Evolutionary conservation across 768 basidiomycete species (phyloP).

Genomic region (Tylopilus felleus): DNA sequence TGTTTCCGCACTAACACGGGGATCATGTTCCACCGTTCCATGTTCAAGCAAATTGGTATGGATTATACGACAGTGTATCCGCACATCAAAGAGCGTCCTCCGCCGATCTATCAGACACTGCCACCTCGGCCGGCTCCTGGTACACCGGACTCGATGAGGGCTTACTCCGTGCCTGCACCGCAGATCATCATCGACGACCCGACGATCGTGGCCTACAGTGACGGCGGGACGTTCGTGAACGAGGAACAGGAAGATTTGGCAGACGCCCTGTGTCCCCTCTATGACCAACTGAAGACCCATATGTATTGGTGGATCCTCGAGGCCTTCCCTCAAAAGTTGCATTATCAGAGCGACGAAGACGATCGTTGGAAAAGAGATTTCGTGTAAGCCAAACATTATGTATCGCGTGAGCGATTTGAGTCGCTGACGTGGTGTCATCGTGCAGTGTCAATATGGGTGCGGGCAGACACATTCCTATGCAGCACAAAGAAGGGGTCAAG

Average conservation of each 20-base stretch:
- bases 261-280: constrained; percentile 50
- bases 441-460: constrained; percentile 37
- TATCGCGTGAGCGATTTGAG: neutral
- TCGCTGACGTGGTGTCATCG: neutral
- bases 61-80: constrained; percentile 48
- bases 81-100: constrained; percentile 40
- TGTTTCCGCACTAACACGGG: constrained; percentile 54
- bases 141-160: constrained; percentile 11
- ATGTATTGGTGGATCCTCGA: constrained; percentile 68
- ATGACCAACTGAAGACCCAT: constrained; percentile 51
- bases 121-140: constrained; percentile 11
- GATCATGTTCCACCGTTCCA: constrained; percentile 52
- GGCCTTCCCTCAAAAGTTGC: constrained; percentile 38
- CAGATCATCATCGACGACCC: constrained; percentile 10
- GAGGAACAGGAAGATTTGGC: constrained; percentile 64
- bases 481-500: constrained; percentile 34
- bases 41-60: constrained; percentile 42
- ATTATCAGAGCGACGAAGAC: constrained; percentile 26
- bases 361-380: constrained; percentile 9
- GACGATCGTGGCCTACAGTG: constrained; percentile 15
- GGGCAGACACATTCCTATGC: constrained; percentile 42
- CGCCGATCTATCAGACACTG: constrained; percentile 31
- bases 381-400: constrained; percentile 15
- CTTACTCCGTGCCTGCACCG: constrained; percentile 13
- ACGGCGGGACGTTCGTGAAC: constrained; percentile 25